Conservation (phyloP, 1,284 basidiomycete species). For the Anthracocystis setariae region DNA sequence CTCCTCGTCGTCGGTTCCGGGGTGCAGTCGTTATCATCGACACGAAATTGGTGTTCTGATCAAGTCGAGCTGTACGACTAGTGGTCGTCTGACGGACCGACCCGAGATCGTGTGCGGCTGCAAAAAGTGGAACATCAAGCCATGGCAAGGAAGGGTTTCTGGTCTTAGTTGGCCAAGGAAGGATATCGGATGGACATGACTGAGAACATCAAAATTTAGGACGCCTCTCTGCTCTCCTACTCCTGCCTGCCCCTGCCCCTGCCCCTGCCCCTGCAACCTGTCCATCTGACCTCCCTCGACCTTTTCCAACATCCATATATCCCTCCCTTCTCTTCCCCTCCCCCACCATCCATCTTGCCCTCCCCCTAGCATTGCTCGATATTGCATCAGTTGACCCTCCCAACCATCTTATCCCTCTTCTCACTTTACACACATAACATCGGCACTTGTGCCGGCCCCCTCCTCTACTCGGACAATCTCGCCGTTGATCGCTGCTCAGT, state of each 20-base stretch:
- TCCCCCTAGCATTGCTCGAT: neutral
- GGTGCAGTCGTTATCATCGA: too few species aligned
- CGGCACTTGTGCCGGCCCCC: neutral
- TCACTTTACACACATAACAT: neutral
- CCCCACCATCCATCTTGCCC: neutral
- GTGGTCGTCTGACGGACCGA: too few species aligned
- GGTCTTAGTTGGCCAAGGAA: too few species aligned
- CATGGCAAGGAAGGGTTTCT: neutral
- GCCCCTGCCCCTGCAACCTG: conserved; percentile 2
- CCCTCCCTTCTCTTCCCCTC: neutral
- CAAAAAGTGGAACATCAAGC: neutral
- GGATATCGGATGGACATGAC: too few species aligned
- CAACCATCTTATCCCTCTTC: neutral
- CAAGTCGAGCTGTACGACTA: too few species aligned
- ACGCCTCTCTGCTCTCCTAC: conserved; percentile 11
- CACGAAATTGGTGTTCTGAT: too few species aligned
- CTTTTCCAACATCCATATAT: conserved; percentile 14
- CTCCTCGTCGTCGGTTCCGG: too few species aligned
- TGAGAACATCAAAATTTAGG: conserved; percentile 27
- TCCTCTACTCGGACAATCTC: neutral
- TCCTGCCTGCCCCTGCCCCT: neutral
- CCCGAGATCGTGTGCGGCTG: too few species aligned
- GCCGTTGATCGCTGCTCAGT: neutral
- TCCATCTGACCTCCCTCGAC: neutral
- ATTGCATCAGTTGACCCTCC: neutral